Evolutionary conservation across 805 yeast species (phyloP).

Genomic region (Grigorovia transvaalensis): DNA sequence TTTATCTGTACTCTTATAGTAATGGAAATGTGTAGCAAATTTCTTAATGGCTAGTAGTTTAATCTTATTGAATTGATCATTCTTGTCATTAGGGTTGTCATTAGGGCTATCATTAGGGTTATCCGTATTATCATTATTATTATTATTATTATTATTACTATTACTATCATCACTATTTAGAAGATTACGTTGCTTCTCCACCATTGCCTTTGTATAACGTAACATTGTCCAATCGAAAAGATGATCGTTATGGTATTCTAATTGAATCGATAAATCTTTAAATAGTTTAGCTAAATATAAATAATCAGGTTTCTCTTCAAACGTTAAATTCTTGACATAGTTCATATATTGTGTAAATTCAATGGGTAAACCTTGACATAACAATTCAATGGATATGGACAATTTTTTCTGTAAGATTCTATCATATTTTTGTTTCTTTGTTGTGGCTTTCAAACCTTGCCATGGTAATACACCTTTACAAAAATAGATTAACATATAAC

Average conservation of each 20-base stretch:
- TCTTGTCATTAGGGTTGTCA: slow-evolving; percentile 10
- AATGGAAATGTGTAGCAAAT: slow-evolving; percentile 30
- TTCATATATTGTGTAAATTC: slow-evolving; percentile 83
- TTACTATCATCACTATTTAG: slow-evolving; percentile 2
- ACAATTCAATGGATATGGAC: slow-evolving; percentile 74
- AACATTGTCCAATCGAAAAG: slow-evolving; percentile 90
- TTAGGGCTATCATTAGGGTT: slow-evolving; percentile 5
- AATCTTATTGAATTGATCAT: slow-evolving; percentile 27
- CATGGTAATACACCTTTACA: slow-evolving; percentile 95
- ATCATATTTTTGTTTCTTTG: slow-evolving; percentile 94
- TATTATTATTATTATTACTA: background rate
- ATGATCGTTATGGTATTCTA: slow-evolving; percentile 86
- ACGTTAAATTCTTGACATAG: slow-evolving; percentile 81
- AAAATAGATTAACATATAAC: slow-evolving; percentile 88
- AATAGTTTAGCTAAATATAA: slow-evolving; percentile 76
- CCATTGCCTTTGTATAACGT: slow-evolving; percentile 28
- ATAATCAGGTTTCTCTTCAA: slow-evolving; percentile 96
- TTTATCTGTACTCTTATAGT: slow-evolving; percentile 22
- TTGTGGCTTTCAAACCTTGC: slow-evolving; percentile 97
- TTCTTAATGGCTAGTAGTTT: slow-evolving; percentile 28
- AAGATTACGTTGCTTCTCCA: slow-evolving; percentile 19
- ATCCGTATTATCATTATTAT: background rate
- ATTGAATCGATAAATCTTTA: slow-evolving; percentile 79
- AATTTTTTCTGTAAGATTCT: slow-evolving; percentile 91
- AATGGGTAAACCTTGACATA: slow-evolving; percentile 84